A percentile compares a stretch with the other conserved stretches of the same genome.
These are phyloP conservation scores for Puccinia novopanici DNA, from an alignment of 1,284 basidiomycete genomes.

Conservation along the genomic window DNA sequence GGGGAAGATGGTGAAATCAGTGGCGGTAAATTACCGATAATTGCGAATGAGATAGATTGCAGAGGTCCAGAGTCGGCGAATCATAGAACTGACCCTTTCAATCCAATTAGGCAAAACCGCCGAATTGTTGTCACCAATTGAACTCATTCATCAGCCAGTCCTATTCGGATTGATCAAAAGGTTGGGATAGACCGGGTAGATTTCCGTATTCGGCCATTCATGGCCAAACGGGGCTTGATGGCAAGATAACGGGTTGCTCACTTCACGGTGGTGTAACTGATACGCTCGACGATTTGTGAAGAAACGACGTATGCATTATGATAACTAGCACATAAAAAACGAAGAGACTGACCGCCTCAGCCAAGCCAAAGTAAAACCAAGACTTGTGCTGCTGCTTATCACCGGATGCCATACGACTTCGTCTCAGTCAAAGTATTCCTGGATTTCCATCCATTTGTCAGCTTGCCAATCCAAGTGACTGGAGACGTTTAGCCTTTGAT, in stretches of 20 bases:
- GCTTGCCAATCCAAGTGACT: slow-evolving; percentile 24
- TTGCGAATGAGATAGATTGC: neutral
- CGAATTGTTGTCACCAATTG: slow-evolving; percentile 78
- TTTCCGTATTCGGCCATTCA: too few species aligned
- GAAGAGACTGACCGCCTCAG: slow-evolving; percentile 58
- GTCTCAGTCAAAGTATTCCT: slow-evolving; percentile 26
- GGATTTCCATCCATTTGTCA: slow-evolving; percentile 45
- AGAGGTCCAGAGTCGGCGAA: neutral
- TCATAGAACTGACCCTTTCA: slow-evolving; percentile 71
- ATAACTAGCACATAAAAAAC: slow-evolving; percentile 55
- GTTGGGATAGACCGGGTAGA: too few species aligned
- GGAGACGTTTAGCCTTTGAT: slow-evolving; percentile 20
- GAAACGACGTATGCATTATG: slow-evolving; percentile 58
- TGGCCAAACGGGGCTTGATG: too few species aligned
- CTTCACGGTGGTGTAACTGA: slow-evolving; percentile 56
- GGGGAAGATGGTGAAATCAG: neutral
- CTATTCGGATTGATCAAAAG: slow-evolving; percentile 75
- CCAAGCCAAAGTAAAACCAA: slow-evolving; percentile 30
- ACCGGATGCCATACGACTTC: neutral
- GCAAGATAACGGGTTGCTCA: slow-evolving; percentile 56
- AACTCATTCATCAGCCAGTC: slow-evolving; percentile 94
- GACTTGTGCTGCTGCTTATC: slow-evolving; percentile 13
- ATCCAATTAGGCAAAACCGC: slow-evolving; percentile 92
- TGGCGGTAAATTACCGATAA: neutral
- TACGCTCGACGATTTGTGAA: slow-evolving; percentile 58